A percentile compares a stretch with the other conserved stretches of the same genome.
These are phyloP conservation scores for Solanum chmielewskii DNA, from an alignment of 257 asterid species.

Conservation along the genomic window DNA sequence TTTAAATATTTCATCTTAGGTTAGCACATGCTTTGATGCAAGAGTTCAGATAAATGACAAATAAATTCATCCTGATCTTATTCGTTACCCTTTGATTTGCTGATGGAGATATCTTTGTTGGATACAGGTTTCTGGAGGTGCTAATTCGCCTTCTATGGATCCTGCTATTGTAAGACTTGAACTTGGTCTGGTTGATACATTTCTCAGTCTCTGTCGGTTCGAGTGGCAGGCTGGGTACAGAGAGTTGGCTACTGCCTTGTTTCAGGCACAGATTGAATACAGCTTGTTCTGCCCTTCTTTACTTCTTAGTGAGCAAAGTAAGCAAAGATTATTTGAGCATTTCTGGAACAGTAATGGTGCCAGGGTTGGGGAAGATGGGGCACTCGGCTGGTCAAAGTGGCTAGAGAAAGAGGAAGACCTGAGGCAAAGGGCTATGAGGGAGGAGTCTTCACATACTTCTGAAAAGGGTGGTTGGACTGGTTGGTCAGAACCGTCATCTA, in stretches of 20 bases:
- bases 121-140: constrained; percentile 51
- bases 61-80: background rate
- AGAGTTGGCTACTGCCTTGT: constrained; percentile 90
- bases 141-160: constrained; percentile 31
- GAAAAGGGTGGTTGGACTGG: constrained; percentile 98
- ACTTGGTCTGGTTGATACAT: constrained; percentile 72
- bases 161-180: constrained; percentile 45
- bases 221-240: constrained; percentile 97
- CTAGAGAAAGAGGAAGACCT: constrained; percentile 90
- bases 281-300: constrained; percentile 73
- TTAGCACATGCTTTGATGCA: background rate
- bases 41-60: background rate
- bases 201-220: constrained; percentile 72
- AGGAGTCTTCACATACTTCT: constrained; percentile 39
- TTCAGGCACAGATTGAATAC: constrained; percentile 89
- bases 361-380: constrained; percentile 93
- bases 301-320: constrained; percentile 78
- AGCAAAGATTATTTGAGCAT: constrained; percentile 78
- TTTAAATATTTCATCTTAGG: background rate
- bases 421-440: constrained; percentile 56
- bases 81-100: background rate
- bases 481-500: constrained; percentile 68
- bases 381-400: constrained; percentile 94
- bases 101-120: constrained; percentile 4
- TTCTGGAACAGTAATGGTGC: constrained; percentile 90